These are phyloP conservation scores for Oryza meyeriana DNA, from an alignment of 176 grass and related monocot species.

Conservation along the genomic window DNA sequence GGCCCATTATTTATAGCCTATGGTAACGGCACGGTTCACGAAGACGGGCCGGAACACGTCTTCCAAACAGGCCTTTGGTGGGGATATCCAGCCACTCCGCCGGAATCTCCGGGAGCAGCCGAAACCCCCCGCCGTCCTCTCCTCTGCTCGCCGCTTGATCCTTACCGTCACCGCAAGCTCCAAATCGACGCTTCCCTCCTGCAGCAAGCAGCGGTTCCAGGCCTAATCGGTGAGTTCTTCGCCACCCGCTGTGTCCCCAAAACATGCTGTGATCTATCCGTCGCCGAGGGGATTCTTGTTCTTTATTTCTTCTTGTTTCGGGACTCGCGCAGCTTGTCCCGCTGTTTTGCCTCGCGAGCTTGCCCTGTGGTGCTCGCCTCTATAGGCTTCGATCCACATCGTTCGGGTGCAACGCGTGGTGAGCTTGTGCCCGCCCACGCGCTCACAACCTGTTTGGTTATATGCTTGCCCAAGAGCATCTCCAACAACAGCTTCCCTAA, in stretches of 20 bases:
- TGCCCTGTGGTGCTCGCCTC: neutral
- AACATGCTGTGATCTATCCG: neutral
- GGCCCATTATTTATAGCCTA: no score
- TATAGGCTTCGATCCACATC: neutral
- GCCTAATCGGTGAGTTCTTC: neutral
- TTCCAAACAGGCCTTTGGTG: neutral
- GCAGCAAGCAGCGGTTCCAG: neutral
- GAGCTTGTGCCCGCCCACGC: neutral
- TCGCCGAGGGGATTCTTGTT: neutral
- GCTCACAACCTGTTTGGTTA: constrained; percentile 6
- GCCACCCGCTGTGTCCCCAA: no score
- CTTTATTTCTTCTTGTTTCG: neutral
- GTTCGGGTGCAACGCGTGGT: neutral
- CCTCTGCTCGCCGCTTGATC: neutral
- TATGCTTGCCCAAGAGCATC: neutral
- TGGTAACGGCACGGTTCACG: no score
- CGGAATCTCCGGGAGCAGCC: neutral
- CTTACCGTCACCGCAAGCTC: neutral
- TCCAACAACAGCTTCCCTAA: no score
- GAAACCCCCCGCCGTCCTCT: neutral
- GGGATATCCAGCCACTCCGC: neutral
- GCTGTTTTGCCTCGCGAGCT: neutral
- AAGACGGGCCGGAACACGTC: no score
- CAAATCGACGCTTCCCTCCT: no score
- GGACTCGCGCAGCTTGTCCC: neutral